Conservation (phyloP, 2,329 filamentous ascomycete species). For the Acephala macrosclerotiorum region DNA sequence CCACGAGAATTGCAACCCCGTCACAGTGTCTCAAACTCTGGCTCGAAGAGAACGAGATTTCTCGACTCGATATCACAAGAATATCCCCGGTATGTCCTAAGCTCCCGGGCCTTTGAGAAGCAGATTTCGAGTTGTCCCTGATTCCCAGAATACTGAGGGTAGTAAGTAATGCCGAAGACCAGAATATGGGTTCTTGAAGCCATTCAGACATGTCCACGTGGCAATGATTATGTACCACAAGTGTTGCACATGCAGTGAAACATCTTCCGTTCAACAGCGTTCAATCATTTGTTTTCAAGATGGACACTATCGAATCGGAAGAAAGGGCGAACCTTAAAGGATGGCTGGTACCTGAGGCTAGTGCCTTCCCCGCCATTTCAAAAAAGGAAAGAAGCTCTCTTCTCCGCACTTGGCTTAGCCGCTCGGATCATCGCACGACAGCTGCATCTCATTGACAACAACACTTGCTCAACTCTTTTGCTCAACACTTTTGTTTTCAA, state of each 20-base stretch:
- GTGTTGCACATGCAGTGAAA: too few relatives aligned
- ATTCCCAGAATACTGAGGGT: too few relatives aligned
- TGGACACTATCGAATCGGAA: not conserved
- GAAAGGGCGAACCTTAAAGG: not conserved
- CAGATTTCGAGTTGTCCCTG: too few relatives aligned
- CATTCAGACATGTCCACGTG: too few relatives aligned
- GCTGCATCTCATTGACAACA: slow-evolving; percentile 15
- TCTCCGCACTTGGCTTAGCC: slow-evolving; percentile 25
- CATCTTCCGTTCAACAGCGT: too few relatives aligned
- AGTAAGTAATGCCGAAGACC: too few relatives aligned
- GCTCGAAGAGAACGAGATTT: too few relatives aligned
- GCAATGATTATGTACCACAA: too few relatives aligned
- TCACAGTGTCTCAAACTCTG: not conserved
- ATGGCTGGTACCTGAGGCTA: slow-evolving; percentile 8
- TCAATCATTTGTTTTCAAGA: not conserved
- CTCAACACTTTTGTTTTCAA: slow-evolving; percentile 15
- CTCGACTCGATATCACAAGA: too few relatives aligned
- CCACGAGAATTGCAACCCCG: not conserved
- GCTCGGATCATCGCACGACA: slow-evolving; percentile 7
- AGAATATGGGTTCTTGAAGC: too few relatives aligned
- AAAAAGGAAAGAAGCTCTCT: slow-evolving; percentile 35
- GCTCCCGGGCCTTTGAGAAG: too few relatives aligned
- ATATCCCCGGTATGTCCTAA: too few relatives aligned
- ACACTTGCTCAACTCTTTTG: slow-evolving; percentile 2
- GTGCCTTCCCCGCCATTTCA: slow-evolving; percentile 7